Evolutionary conservation across 2,329 filamentous ascomycete species (phyloP).

Genomic region (Venturia carpophila): DNA sequence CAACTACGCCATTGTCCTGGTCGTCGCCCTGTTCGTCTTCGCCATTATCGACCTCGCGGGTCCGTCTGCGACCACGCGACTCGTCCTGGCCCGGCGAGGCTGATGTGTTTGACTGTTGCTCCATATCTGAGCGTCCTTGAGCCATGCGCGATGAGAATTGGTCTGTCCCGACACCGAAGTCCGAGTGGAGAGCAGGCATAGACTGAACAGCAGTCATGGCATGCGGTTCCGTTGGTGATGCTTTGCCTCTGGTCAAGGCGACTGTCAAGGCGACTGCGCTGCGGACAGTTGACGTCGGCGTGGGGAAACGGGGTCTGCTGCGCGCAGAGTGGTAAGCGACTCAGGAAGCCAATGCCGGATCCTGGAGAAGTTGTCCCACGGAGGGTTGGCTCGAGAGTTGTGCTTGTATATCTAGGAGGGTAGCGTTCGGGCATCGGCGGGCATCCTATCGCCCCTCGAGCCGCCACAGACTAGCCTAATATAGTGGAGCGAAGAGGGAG

Average conservation of each 20-base stretch:
- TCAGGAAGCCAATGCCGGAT: conserved; percentile 1
- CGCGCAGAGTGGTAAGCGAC: not conserved
- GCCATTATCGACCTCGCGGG: conserved; percentile 29
- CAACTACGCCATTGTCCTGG: conserved; percentile 21
- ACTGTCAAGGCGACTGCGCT: not conserved
- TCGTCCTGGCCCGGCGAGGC: conserved; percentile 24
- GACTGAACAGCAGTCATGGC: conserved; percentile 18
- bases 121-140: conserved; percentile 16
- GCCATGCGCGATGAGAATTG: conserved; percentile 10
- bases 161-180: conserved; percentile 15
- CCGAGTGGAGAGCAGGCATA: conserved; percentile 15
- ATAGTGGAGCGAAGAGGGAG: not conserved
- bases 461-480: conserved; percentile 6
- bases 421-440: conserved; percentile 9
- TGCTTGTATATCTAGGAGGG: not conserved
- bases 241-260: not conserved
- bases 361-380: conserved; percentile 9
- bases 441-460: conserved; percentile 4
- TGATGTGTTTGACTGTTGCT: conserved; percentile 7
- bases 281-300: conserved; percentile 4
- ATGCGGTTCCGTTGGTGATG: conserved; percentile 14
- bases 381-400: not conserved
- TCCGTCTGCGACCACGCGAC: conserved; percentile 32
- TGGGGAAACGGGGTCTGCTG: not conserved
- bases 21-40: conserved; percentile 26